Base-by-base conservation (phyloP, 2,329 filamentous ascomycete species). In the Sordariomycetes sp. region DNA sequence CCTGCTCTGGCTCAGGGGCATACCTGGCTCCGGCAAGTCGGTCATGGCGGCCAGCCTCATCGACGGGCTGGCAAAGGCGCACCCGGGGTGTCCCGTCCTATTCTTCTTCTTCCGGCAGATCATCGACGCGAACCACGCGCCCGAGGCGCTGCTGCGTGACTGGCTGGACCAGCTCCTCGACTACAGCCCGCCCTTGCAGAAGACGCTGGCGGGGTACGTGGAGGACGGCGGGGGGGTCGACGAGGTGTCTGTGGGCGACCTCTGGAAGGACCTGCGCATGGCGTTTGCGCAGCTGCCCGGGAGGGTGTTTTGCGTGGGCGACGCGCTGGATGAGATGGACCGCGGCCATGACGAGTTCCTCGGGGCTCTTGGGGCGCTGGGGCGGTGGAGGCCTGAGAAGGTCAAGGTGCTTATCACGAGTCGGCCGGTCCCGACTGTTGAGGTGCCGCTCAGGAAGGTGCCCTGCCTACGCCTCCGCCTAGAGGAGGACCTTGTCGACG, bases 291-390 rank as follows among this genome's bases (percentile, higher is more conserved):
- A 53, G 5, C 60, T 67, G 22, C 63, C 59, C 48, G 59, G 34
- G 2, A 64, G 58, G 3, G 71, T 68, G 0, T 77, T 72, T 55
- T 72, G 70, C 37, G 65, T 79, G 1, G 66, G 67, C 0, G 76
- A 78, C 60, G 75, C 74, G 0, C 65, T 79, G 2, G 77, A 79
- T 59, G 76, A 79, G 62, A 77, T 79, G 70, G 71, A 76, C 48
- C 46, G 63, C n/a, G 70, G 65, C 0, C 64, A 73, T 18, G 68
- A 70, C 3, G 43, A 60, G 0, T 74, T 77, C 34, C 59, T 76
- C 2, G 53, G 66, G 3, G 54, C 62, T 2, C 63, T 79, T 0
- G 65, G 64, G 1, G 56, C 60, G 0, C 64, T 78, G 0, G 71
- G 69, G 0, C 60, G 65, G 5, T 66, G 64, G 62, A 62, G 60